phyloP scores from a whole-genome alignment of 1,284 basidiomycete genomes.

The Ceratobasidium sp. region DNA sequence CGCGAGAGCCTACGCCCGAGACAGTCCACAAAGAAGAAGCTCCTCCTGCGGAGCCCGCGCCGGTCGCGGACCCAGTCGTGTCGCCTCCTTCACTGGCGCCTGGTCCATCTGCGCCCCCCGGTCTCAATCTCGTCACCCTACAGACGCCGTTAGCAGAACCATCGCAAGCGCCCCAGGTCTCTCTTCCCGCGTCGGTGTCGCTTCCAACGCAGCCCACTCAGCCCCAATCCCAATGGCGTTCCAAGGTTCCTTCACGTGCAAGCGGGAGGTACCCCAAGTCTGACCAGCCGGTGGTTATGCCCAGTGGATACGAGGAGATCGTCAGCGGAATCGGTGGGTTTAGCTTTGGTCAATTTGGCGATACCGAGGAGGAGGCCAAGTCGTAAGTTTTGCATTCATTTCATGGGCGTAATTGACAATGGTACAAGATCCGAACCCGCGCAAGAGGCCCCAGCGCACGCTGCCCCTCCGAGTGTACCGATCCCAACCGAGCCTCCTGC shows the following conservation, averaged over 20 bases:
- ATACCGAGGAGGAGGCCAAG: neutral
- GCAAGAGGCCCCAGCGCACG: slow-evolving; percentile 43
- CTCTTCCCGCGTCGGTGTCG: neutral
- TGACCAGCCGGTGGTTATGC: slow-evolving; percentile 33
- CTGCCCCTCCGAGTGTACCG: slow-evolving; percentile 40
- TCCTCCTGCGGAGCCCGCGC: slow-evolving; percentile 31
- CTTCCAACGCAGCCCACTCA: neutral
- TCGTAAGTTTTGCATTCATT: neutral
- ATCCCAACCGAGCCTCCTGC: neutral
- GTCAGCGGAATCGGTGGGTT: slow-evolving; percentile 10
- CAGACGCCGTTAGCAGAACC: neutral
- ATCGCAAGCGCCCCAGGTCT: neutral
- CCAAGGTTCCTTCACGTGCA: slow-evolving; percentile 7
- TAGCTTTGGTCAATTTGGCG: slow-evolving; percentile 30
- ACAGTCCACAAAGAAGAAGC: neutral
- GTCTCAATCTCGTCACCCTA: slow-evolving; percentile 28
- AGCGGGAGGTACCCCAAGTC: slow-evolving; percentile 21
- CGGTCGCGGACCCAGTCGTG: neutral
- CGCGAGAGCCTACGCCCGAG: neutral
- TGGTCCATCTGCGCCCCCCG: slow-evolving; percentile 13
- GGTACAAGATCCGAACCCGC: neutral
- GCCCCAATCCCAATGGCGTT: neutral
- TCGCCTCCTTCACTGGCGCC: slow-evolving; percentile 39
- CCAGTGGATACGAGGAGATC: slow-evolving; percentile 22
- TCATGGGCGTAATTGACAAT: neutral